Base-by-base conservation (phyloP, 257 asterid species). In the Leonotis leonurus region DNA sequence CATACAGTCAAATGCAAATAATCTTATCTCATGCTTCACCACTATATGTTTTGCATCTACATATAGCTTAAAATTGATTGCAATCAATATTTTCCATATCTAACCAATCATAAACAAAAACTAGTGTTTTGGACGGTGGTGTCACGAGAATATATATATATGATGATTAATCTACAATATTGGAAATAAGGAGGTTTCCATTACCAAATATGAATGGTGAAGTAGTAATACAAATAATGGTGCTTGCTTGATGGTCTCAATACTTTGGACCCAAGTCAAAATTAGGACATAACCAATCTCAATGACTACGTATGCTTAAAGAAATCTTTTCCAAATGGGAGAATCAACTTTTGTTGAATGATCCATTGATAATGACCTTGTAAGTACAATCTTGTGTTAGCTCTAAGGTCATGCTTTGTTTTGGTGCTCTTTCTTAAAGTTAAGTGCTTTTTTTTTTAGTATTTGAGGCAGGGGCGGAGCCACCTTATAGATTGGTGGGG, bases 301-400 rank as follows among this genome's bases (percentile, higher is more conserved):
- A 56, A 50, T 13, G 37, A 12, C 40, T 22, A 32, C 21, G 20
- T 12, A 11, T 25, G 33, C 22, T n/a, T n/a, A 10, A 29, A 3
- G 50, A 62, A 65, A 53, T 64, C 70, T 25, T 37, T 43, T 26
- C 62, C 62, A 37, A 64, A 16, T 52, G 11, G 10, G 27, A 24
- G 1, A n/a, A 17, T 49, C 26, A 33, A 22, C 21, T 21, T 49
- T 49, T 21, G 37, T 4, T 10, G 62, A 9, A 20, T 11, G 21
- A 21, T 36, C 7, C 11, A 33, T 56, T 33, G 46, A 56, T 35
- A 56, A 21, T 35, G 48, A 56, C 26, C 12, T 36, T 35, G 33
- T 56, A 21, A 35, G 48, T 35, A 18, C 63, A 56, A 35, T 35
- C 20, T 56, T 12, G 63, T 56, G 62, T 54, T 54, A 54, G 4